phyloP scores from a whole-genome alignment of 1,284 basidiomycete genomes.

The Puccinia coronata region DNA sequence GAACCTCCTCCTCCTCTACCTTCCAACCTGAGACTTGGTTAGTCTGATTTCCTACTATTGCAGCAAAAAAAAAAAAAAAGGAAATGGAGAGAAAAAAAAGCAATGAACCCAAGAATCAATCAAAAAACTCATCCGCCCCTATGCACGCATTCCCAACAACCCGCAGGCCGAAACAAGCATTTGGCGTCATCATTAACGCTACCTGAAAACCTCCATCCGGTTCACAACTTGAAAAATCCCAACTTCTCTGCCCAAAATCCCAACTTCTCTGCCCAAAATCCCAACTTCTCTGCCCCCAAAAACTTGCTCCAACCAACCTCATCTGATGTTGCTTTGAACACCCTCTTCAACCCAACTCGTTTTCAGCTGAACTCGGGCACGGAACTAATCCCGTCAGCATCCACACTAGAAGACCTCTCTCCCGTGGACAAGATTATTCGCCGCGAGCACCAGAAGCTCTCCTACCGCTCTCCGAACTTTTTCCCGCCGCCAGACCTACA shows the following conservation, averaged over 20 bases:
- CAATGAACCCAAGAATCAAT: too few species aligned
- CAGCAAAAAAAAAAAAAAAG: not conserved
- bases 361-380: slow-evolving; percentile 17
- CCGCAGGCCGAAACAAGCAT: not conserved
- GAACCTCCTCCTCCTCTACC: slow-evolving; percentile 17
- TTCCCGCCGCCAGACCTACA: slow-evolving; percentile 64
- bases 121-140: not conserved
- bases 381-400: not conserved
- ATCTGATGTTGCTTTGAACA: not conserved
- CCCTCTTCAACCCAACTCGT: slow-evolving; percentile 20
- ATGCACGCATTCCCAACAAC: not conserved
- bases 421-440: slow-evolving; percentile 41
- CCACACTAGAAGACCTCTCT: slow-evolving; percentile 25
- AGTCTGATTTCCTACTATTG: not conserved
- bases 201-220: not conserved
- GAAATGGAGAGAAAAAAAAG: not conserved
- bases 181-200: not conserved
- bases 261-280: too few species aligned
- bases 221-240: not conserved
- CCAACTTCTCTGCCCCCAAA: not conserved
- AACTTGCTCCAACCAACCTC: not conserved
- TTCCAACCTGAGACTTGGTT: slow-evolving; percentile 4
- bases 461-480: not conserved
- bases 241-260: too few species aligned
- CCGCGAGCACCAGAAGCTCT: not conserved